Conservation (phyloP, 768 basidiomycete genomes). For the Sistotremastrum suecicum region DNA sequence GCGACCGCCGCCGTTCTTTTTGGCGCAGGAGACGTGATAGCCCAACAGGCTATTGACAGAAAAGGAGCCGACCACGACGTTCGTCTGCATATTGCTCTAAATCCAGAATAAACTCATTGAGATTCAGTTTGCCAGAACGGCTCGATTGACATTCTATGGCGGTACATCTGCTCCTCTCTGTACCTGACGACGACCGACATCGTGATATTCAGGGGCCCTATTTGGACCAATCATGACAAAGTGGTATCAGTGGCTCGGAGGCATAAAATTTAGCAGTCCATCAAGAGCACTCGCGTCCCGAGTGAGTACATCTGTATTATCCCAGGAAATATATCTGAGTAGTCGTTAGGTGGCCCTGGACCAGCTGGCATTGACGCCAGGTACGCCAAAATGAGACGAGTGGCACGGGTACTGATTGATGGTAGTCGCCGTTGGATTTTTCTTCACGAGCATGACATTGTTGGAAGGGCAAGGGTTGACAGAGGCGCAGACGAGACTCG, state of each 20-base stretch:
- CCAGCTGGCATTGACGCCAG: slow-evolving; percentile 64
- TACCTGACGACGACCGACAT: neutral
- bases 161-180: slow-evolving; percentile 24
- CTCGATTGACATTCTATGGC: slow-evolving; percentile 58
- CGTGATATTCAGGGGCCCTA: slow-evolving; percentile 31
- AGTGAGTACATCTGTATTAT: slow-evolving; percentile 23
- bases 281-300: slow-evolving; percentile 45
- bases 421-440: slow-evolving; percentile 31
- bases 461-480: slow-evolving; percentile 57
- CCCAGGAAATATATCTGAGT: neutral
- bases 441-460: slow-evolving; percentile 66
- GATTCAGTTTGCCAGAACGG: slow-evolving; percentile 40
- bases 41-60: slow-evolving; percentile 73
- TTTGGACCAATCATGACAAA: slow-evolving; percentile 75
- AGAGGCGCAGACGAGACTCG: slow-evolving; percentile 35
- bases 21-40: slow-evolving; percentile 64
- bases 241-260: slow-evolving; percentile 66
- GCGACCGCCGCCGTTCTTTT: slow-evolving; percentile 54
- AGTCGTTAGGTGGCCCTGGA: slow-evolving; percentile 58
- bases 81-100: slow-evolving; percentile 13
- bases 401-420: too few species aligned
- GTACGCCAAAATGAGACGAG: slow-evolving; percentile 18
- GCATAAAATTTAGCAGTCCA: slow-evolving; percentile 52
- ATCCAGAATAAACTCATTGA: neutral
- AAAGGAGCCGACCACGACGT: slow-evolving; percentile 67